Evolutionary conservation across 805 yeast species (phyloP).

Genomic region (Scheffersomyces ergatensis): DNA sequence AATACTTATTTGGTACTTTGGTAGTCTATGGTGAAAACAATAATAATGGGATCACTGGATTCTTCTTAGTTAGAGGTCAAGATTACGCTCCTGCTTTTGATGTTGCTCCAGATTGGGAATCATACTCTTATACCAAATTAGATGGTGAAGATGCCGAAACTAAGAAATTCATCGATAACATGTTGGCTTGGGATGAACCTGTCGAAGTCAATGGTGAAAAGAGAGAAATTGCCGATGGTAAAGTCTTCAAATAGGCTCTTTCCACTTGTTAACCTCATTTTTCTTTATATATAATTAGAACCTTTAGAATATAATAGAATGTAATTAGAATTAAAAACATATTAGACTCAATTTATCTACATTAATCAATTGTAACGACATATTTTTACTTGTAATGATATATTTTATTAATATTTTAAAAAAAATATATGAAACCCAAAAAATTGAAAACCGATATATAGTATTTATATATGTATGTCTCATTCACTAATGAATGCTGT

Average conservation of each 20-base stretch:
- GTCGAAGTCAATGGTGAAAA: constrained; percentile 72
- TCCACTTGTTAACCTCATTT: too few species aligned
- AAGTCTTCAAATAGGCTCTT: constrained; percentile 78
- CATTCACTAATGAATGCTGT: too few species aligned
- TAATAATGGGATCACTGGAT: constrained; percentile 96
- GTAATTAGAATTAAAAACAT: too few species aligned
- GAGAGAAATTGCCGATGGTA: constrained; percentile 94
- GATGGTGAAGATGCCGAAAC: constrained; percentile 76
- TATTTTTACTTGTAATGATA: too few species aligned
- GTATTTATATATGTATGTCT: too few species aligned
- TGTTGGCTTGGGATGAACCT: constrained; percentile 99
- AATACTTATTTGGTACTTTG: constrained; percentile 88
- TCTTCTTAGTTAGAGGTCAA: constrained; percentile 93
- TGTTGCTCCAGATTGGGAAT: constrained; percentile 99
- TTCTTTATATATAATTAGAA: too few species aligned
- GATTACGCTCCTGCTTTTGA: constrained; percentile 88
- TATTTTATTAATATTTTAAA: too few species aligned
- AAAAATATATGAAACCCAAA: too few species aligned
- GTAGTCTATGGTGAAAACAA: constrained; percentile 98
- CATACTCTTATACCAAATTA: constrained; percentile 78
- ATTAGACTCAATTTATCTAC: too few species aligned
- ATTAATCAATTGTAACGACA: too few species aligned
- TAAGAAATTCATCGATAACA: constrained; percentile 78
- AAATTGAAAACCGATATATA: too few species aligned
- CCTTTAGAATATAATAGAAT: too few species aligned